Conservation (phyloP, 2,329 filamentous ascomycete genomes). For the Leptoxyphium fumago region DNA sequence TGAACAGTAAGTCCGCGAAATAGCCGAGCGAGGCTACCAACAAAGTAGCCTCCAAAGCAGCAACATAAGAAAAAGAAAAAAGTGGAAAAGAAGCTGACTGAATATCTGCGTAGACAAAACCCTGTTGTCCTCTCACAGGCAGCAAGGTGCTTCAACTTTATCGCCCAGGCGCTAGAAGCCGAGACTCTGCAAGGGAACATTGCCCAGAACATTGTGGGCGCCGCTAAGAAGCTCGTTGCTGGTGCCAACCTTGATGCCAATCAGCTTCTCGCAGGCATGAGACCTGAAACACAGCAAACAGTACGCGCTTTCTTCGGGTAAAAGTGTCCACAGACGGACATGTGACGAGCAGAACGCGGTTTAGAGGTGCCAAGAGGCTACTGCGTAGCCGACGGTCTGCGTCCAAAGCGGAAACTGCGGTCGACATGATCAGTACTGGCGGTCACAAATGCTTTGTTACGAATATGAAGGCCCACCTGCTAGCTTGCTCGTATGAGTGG, state of each 20-base stretch:
- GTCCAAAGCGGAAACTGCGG: too few relatives aligned
- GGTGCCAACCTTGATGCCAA: slow-evolving; percentile 61
- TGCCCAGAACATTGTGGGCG: slow-evolving; percentile 58
- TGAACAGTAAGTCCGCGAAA: slow-evolving; percentile 59
- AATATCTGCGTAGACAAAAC: slow-evolving; percentile 51
- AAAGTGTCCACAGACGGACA: background rate
- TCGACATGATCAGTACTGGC: too few relatives aligned
- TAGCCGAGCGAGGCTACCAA: background rate
- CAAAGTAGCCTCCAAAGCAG: background rate
- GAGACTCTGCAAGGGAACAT: slow-evolving; percentile 80
- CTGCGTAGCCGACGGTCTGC: too few relatives aligned
- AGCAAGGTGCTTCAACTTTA: slow-evolving; percentile 67
- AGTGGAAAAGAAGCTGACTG: slow-evolving; percentile 1
- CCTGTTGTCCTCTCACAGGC: slow-evolving; percentile 65
- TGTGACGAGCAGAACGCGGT: too few relatives aligned
- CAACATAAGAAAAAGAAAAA: background rate
- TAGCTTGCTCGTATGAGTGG: too few relatives aligned
- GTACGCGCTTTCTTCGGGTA: slow-evolving; percentile 24
- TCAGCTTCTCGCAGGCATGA: slow-evolving; percentile 59
- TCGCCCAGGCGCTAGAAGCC: slow-evolving; percentile 78
- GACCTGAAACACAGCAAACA: slow-evolving; percentile 62
- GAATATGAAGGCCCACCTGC: too few relatives aligned
- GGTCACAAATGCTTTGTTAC: too few relatives aligned
- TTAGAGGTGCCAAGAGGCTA: too few relatives aligned
- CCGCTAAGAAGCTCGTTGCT: slow-evolving; percentile 64